Base-by-base conservation (phyloP, 1,284 basidiomycete species). In the Ceratobasidium sp. region DNA sequence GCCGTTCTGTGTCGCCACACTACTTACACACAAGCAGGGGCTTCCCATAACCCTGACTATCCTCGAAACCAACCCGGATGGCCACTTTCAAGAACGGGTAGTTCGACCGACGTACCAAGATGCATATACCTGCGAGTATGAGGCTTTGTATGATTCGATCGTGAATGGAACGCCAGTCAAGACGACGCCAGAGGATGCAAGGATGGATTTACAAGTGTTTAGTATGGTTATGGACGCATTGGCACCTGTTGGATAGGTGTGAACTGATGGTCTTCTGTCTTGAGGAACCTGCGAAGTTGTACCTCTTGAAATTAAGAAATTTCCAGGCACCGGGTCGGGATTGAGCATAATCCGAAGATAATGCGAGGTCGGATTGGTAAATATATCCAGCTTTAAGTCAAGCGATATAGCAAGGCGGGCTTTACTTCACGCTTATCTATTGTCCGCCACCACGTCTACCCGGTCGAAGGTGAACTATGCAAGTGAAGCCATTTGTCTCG, bases 71-170 rank as follows among this genome's bases (percentile, higher is more conserved):
- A 76, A 79, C 61, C 22, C 49, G 19, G 43, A 78, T 1, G 81
- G 81, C 0, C 74, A 76, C 22, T 77, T 74, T 53, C 48, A 68
- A 29, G 78, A 78, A 51, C 72, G 75, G 65, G 51, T 72, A 14
- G 78, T 82, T 54, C 78, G 79, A 1, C 77, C 79, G 0, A 81
- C 80, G 3, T 81, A 78, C 74, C 78, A 78, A 54, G 81, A 81
- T 48, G 78, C 81, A 16, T 81, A 81, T 74, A 81, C 80, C 9
- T 76, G 79, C 69, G 77, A 81, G 74, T 78, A 78, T 39, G 74
- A 80, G 56, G 73, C 77, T 19, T 77, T 81, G 7, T 59, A 79
- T 34, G 58, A 77, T 6, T 77, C 79, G 6, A 31, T 81, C 29
- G 54, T 62, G 2, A 34, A 74, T 16, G 75, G 76, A 2, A 63